Evolutionary conservation across 2,329 filamentous ascomycete genomes (phyloP), one percentile per base, ranked within the genome.

Genomic region (Aureobasidium sp.): DNA sequence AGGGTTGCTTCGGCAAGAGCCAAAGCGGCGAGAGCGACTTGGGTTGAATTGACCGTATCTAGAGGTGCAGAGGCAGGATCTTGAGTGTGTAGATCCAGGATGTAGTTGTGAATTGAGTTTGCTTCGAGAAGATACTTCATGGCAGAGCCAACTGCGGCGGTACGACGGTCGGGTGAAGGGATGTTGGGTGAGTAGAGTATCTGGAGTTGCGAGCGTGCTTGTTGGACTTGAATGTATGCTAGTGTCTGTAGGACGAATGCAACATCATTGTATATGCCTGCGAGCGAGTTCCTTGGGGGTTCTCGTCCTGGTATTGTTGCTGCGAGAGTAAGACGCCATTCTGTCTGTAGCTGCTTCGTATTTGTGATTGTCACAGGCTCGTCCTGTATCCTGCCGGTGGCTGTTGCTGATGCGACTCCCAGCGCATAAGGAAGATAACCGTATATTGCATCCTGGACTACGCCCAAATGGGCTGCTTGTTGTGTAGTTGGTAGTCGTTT

Each of bases 1-100:
- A 97, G 81, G 0, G 92, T 97, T 0, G 92, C 92, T 75, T 97
- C 93, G 1, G 92, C 91, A 36, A 94, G 80, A 0, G 90, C 86
- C 3, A 97, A 80, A 12, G 81, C 82, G 3, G 77, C 77, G 56
- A 81, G 68, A 17, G 78, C 79, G 13, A 74, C 75, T 44, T 77
- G 71, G 39, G 77, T 76, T 3, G 77, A 71, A 3, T 74, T 70
- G 8, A 77, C 74, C 13, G 79, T 77, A 62, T 81, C 79, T 8
- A 71, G 59, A 43, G 64, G 41, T 2, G 64, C 13, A 12, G 29
- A 44, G 13, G 50, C 27, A 20, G 73, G 71, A 51, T 72, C 53
- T 52, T 62, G 60, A 1, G 52, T 59, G 15, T 46, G 48, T 3
- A 73, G 62, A 6, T 70, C 68, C 5, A 72, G 82, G 1, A 96